Evolutionary conservation across 306 rosid genomes (phyloP).

Genomic region (Sicyos baderoa): DNA sequence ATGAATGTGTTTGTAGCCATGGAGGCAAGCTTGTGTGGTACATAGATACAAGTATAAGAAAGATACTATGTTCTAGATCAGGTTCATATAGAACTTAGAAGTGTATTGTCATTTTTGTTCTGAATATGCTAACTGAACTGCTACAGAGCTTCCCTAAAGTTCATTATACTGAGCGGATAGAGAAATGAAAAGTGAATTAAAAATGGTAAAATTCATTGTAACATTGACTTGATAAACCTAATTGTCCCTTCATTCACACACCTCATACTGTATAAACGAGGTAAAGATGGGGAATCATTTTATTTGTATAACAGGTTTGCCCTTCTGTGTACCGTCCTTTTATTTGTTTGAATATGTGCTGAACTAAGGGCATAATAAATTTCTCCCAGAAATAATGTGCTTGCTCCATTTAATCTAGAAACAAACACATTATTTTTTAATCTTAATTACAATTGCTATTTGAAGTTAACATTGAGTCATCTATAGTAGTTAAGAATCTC

Average conservation of each 20-base stretch:
- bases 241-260: not conserved
- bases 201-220: not conserved
- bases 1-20: not conserved
- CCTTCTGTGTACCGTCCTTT: not conserved
- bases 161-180: not conserved
- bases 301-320: not conserved
- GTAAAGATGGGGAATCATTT: slow-evolving; percentile 6
- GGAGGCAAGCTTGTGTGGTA: slow-evolving; percentile 5
- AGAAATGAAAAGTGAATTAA: not conserved
- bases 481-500: slow-evolving; percentile 7
- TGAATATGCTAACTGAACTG: not conserved
- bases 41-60: not conserved
- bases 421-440: not conserved
- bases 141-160: not conserved
- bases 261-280: not conserved
- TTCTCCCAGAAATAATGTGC: slow-evolving; percentile 5
- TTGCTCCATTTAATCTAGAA: slow-evolving; percentile 6
- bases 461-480: slow-evolving; percentile 1
- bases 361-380: not conserved
- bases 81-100: slow-evolving; percentile 1
- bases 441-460: not conserved
- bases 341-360: slow-evolving; percentile 1
- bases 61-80: slow-evolving; percentile 10
- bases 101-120: not conserved
- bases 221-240: not conserved